Evolutionary conservation across 441 rosid genomes (phyloP), one percentile per base, ranked within the genome.

Genomic region (Viola pubescens): DNA sequence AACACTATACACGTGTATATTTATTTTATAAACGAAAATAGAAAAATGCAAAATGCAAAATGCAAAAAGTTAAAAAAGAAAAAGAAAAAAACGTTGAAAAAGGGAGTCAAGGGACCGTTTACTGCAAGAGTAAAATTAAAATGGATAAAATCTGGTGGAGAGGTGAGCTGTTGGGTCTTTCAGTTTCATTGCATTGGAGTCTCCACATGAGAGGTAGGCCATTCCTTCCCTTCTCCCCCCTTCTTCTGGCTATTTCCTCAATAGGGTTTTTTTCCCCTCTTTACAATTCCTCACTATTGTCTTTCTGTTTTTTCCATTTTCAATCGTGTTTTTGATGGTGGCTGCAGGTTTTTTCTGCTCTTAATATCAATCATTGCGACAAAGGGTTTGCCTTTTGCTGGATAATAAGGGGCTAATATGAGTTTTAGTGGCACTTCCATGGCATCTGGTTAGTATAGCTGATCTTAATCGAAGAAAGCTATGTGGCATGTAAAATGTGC

Each of bases 391-490:
- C 41, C 43, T 45, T 43, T 13, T 57, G 55, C 50, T 62, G 38
- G 41, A 48, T 62, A 68, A 34, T 10, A 38, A 60, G 63, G 66
- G 55, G 61, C 70, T 62, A 76, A 58, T 43, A 91, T 88, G 97
- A 91, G 87, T 77, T 74, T 84, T 54, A 56, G 86, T 7, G 86
- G 88, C 65, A 69, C 82, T 77, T 81, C 91, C n/a, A 68, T 79
- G 69, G 79, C 78, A 73, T 69, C 87, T 60, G 87, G 91, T 87
- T 60, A 68, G 82, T 78, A 56, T 71, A 2, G 12, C 56, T 60
- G 10, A 59, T 59, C 50, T 58, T 19, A 47, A 62, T 52, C 34
- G 34, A 26, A 26, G 34, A 26, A 26, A 26, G 34, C 34, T 26
- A 26, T 26, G 34, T 26, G 34, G 34, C 34, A 26, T 26, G 34